Base-by-base conservation (phyloP, 495 filamentous ascomycete genomes). In the Zalerion maritima region DNA sequence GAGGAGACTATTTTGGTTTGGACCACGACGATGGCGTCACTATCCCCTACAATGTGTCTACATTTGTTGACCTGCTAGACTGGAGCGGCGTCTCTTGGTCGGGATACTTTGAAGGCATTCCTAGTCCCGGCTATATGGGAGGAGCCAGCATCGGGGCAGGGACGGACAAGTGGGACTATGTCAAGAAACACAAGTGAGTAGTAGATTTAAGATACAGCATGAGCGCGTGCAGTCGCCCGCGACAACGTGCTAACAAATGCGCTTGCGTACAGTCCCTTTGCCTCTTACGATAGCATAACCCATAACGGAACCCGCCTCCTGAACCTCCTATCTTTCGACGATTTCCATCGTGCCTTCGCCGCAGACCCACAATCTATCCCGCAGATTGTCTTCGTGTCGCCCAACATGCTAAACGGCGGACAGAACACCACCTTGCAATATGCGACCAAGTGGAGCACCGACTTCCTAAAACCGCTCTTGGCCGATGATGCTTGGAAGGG, bases 361-460 rank as follows among this genome's bases (percentile, higher is more conserved):
- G 55, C 65, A 16, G 55, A 69, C 26, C n/a, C n/a, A n/a, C n/a
- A n/a, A n/a, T 57, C 50, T 14, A 60, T 83, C 6, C 73, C 72
- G 11, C 74, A 79, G 50, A 75, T 69, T 49, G 57, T 66, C 22
- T 75, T 77, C 46, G 64, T 80, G 40, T 73, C 71, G 6, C 77
- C 76, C 6, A 73, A 79, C 56, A 79, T 80, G 73, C 62, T 71
- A 36, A 71, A 77, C 36, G 73, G 78, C 41, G 77, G 69, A 1
- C 75, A 82, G 41, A 73, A 82, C 43, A 72, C 69, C 10, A 58
- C 66, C 29, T 57, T 81, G 16, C 55, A 64, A 11, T 64, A 62
- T 30, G 72, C 71, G 5, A 62, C 70, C 5, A 49, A 61, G 13
- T 82, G 71, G 70, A 54, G 66, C 14, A 56, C 52, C 31, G 38